Evolutionary conservation across 441 rosid genomes (phyloP).

Genomic region (Jatropha podagrica): DNA sequence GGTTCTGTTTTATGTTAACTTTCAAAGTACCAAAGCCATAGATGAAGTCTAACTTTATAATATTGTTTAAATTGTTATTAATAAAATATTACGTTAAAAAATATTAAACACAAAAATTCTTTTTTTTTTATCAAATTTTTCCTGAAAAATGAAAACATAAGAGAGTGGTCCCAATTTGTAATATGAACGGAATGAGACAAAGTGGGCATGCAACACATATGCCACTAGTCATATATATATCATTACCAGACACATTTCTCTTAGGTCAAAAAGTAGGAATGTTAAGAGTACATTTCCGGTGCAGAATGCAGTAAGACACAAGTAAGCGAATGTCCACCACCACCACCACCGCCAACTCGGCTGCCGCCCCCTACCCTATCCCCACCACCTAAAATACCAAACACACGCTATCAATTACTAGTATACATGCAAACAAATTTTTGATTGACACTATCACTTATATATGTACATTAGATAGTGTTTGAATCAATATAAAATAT

Average conservation of each 20-base stretch:
- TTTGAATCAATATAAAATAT: no score
- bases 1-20: no score
- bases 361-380: slow-evolving; percentile 23
- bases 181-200: slow-evolving; percentile 22
- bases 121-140: no score
- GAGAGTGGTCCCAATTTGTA: background rate
- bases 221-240: background rate
- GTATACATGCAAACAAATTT: no score
- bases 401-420: slow-evolving; percentile 12
- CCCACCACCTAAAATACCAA: slow-evolving; percentile 19
- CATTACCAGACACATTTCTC: background rate
- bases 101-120: no score
- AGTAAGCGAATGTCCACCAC: slow-evolving; percentile 16
- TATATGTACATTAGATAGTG: no score
- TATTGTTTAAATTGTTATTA: no score
- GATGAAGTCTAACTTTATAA: no score
- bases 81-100: no score
- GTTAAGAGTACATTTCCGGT: background rate
- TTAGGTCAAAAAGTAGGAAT: slow-evolving; percentile 34
- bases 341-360: slow-evolving; percentile 17
- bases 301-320: slow-evolving; percentile 19
- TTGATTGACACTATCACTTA: no score
- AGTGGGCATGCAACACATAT: slow-evolving; percentile 10
- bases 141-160: no score
- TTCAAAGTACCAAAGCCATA: no score